Evolutionary conservation across 495 filamentous ascomycete genomes (phyloP), one percentile per base, ranked within the genome.

Genomic region (Talaromyces adpressus): DNA sequence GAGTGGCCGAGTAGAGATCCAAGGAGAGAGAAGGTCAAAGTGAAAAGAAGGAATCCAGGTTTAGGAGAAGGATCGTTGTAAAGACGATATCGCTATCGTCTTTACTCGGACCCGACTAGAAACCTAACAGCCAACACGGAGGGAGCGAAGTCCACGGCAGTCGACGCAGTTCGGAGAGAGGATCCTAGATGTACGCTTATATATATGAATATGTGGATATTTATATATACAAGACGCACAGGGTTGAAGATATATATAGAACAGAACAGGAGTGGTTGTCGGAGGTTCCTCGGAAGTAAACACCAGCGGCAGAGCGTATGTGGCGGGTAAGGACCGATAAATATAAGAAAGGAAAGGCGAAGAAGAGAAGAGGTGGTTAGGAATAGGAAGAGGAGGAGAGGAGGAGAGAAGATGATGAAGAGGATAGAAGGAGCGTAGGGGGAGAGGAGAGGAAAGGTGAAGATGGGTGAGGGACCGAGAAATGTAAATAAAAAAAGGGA

Each of bases 391-490:
- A 57, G 45, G 62, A 63, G 51, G 62, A 62, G 36, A 63, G 64
- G 39, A 58, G 47, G 20, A 30, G 34, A 57, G 54, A 47, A 59
- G 36, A 61, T 45, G 60, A 62, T 41, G 66, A 63, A 49, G 66
- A 63, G 64, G 63, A 64, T 52, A 60, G 23, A 53, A 57, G 62
- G 62, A 63, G 59, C 64, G 49, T 54, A 36, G 59, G 52, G 49
- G 60, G 61, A 68, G 68, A 64, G 69, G 59, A 62, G 62, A 67
- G 62, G 65, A 60, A 60, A 67, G 64, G 53, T 61, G 62, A 56
- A 68, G 62, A 60, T 12, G 32, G 32, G 32, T 57, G 56, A 34
- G 59, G n/a, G 23, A 34, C 25, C 6, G 16, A 41, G 45, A 62
- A 41, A 36, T 29, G 36, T 39, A 47, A 59, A 36, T 34, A 47